phyloP scores from a whole-genome alignment of 495 filamentous ascomycete species.

The Penicillium dipodomyicola region DNA sequence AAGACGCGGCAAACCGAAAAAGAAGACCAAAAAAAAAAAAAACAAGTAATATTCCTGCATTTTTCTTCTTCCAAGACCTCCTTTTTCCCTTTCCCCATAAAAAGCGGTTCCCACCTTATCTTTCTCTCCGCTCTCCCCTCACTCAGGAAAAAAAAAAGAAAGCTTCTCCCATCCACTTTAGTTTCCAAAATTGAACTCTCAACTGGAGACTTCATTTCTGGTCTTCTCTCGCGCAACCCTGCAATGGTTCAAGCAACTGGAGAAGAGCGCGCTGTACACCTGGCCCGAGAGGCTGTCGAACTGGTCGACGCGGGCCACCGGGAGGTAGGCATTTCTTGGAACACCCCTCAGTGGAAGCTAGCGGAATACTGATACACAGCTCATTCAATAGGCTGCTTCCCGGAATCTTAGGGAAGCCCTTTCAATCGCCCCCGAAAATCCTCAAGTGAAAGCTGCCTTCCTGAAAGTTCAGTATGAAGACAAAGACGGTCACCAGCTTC shows the following conservation, averaged over 20 bases:
- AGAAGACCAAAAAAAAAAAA: not conserved
- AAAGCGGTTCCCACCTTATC: slow-evolving; percentile 17
- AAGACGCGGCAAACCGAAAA: slow-evolving; percentile 7
- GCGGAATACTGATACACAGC: not conserved
- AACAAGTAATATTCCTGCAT: not conserved
- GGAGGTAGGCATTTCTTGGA: slow-evolving; percentile 36
- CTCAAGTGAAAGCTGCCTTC: slow-evolving; percentile 52
- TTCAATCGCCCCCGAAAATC: slow-evolving; percentile 57
- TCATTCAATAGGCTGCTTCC: slow-evolving; percentile 48
- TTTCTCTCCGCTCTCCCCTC: slow-evolving; percentile 10
- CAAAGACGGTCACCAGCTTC: slow-evolving; percentile 45
- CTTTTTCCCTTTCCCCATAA: slow-evolving; percentile 1
- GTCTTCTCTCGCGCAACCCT: slow-evolving; percentile 26
- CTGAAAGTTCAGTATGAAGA: slow-evolving; percentile 52
- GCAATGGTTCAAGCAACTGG: slow-evolving; percentile 50
- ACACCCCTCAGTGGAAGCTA: not conserved
- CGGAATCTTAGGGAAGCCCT: slow-evolving; percentile 61
- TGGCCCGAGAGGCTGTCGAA: slow-evolving; percentile 51
- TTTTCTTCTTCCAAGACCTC: slow-evolving; percentile 2
- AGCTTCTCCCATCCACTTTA: not conserved
- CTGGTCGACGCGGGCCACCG: slow-evolving; percentile 48
- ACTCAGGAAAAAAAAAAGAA: slow-evolving; percentile 17
- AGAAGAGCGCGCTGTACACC: slow-evolving; percentile 49
- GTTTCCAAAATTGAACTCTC: slow-evolving; percentile 5
- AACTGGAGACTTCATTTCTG: slow-evolving; percentile 6